Evolutionary conservation across 345 rosid species (phyloP).

Genomic region (Salix arbutifolia): DNA sequence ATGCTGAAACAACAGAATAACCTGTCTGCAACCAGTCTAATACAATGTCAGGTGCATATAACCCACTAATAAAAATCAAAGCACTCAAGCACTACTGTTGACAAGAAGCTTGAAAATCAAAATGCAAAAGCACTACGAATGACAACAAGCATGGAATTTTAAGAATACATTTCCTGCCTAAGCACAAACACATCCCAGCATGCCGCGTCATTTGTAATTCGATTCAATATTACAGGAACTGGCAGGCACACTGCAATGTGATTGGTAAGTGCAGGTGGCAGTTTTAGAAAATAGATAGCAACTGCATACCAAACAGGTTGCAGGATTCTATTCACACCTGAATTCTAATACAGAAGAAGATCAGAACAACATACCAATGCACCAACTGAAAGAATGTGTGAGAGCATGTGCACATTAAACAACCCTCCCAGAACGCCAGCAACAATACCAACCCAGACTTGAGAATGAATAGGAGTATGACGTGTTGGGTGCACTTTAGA

Average conservation of each 20-base stretch:
- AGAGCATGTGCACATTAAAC: slow-evolving; percentile 70
- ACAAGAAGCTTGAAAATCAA: not conserved
- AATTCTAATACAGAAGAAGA: not conserved
- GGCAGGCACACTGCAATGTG: not conserved
- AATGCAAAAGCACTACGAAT: not conserved
- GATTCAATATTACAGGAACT: not conserved
- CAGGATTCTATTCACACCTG: not conserved
- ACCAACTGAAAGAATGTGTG: slow-evolving; percentile 96
- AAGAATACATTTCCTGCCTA: not conserved
- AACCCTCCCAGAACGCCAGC: slow-evolving; percentile 76
- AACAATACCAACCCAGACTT: slow-evolving; percentile 88
- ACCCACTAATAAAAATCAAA: not conserved
- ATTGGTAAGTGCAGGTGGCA: not conserved
- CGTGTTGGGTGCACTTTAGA: slow-evolving; percentile 76
- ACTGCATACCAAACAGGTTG: not conserved
- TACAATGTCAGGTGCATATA: slow-evolving; percentile 6
- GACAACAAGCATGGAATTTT: not conserved
- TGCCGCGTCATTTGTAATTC: not conserved
- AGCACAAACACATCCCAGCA: not conserved
- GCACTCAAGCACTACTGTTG: not conserved
- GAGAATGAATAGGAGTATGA: slow-evolving; percentile 87
- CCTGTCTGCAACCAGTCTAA: slow-evolving; percentile 67
- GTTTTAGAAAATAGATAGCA: not conserved
- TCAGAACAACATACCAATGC: slow-evolving; percentile 57
- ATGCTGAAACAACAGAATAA: slow-evolving; percentile 95